phyloP scores from a whole-genome alignment of 371 early-diverging fungal genomes.

The Mucor ambiguus region DNA sequence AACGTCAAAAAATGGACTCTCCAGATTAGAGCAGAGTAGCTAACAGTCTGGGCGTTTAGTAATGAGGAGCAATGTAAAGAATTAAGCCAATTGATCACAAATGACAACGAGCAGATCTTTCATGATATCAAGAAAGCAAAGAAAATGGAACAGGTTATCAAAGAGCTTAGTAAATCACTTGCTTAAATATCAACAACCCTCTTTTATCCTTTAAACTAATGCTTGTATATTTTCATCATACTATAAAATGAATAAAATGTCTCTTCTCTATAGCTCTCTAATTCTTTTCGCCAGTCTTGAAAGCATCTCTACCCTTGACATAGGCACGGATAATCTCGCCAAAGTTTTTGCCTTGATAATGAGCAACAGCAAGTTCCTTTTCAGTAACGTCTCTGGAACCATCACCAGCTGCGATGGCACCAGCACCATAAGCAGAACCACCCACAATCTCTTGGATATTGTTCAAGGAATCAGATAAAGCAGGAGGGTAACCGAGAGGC shows the following conservation, averaged over 20 bases:
- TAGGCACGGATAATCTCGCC: conserved; percentile 47
- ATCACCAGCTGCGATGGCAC: conserved; percentile 65
- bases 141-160: conserved; percentile 12
- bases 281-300: conserved; percentile 15
- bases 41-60: neutral
- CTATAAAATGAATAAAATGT: neutral
- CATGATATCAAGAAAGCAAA: conserved; percentile 11
- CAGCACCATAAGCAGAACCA: conserved; percentile 76
- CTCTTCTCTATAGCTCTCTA: neutral
- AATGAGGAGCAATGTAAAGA: neutral
- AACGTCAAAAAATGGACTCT: neutral
- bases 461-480: conserved; percentile 34
- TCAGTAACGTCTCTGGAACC: conserved; percentile 58
- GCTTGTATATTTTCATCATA: neutral
- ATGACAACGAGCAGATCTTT: neutral
- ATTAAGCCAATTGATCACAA: neutral
- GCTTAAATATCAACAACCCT: neutral
- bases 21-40: no score
- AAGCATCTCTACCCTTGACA: conserved; percentile 26
- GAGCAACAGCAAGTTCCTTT: conserved; percentile 68
- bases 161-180: conserved; percentile 18
- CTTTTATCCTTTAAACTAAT: neutral
- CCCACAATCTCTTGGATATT: conserved; percentile 55
- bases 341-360: conserved; percentile 61
- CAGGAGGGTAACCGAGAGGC: conserved; percentile 67